phyloP scores from a whole-genome alignment of 2,329 filamentous ascomycete genomes.

The Truncatella angustata region DNA sequence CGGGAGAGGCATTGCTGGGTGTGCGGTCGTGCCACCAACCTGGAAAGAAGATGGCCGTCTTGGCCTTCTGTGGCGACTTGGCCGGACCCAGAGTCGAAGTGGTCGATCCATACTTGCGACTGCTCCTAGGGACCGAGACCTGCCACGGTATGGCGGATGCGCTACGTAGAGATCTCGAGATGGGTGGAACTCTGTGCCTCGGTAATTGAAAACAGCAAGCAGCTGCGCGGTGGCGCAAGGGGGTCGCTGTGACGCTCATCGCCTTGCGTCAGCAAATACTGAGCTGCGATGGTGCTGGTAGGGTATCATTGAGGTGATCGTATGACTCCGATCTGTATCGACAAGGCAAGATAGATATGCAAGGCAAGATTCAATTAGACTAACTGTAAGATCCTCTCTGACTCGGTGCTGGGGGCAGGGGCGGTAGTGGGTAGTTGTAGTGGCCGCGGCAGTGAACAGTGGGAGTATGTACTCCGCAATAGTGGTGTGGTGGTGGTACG shows the following conservation, averaged over 20 bases:
- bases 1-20: no score
- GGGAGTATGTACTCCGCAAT: no score
- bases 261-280: conserved; percentile 25
- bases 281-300: conserved; percentile 17
- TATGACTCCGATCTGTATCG: no score
- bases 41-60: conserved; percentile 61
- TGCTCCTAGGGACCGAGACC: neutral
- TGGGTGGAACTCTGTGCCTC: neutral
- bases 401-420: no score
- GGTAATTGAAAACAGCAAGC: conserved; percentile 9
- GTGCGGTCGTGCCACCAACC: conserved; percentile 38
- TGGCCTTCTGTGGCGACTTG: conserved; percentile 33
- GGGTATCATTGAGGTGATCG: conserved; percentile 1
- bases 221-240: conserved; percentile 22
- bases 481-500: no score
- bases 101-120: conserved; percentile 27
- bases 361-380: no score
- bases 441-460: no score
- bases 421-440: no score
- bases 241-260: conserved; percentile 25
- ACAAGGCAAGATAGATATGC: no score
- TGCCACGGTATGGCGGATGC: neutral
- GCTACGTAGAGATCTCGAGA: neutral
- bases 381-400: no score
- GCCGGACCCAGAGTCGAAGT: no score